Conservation (phyloP, 345 rosid species). For the Passiflora organensis region DNA sequence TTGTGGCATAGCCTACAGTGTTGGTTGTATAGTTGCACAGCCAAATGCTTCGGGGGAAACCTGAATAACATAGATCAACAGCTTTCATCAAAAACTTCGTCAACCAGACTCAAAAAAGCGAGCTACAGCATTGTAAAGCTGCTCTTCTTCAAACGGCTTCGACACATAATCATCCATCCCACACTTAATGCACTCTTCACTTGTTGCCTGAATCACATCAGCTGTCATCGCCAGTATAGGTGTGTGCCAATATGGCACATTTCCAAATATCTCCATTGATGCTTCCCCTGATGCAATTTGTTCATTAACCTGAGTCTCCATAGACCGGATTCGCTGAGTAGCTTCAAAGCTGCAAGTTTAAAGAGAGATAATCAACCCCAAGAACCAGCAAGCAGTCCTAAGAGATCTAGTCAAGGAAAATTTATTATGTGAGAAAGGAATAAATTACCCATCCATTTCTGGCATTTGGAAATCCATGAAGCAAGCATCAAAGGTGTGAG, state of each 20-base stretch:
- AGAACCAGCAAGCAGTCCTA: neutral
- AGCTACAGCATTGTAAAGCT: constrained; percentile 73
- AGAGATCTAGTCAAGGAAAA: constrained; percentile 1
- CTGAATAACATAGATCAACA: no score
- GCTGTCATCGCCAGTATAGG: constrained; percentile 96
- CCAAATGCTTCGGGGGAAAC: no score
- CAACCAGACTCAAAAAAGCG: constrained; percentile 50
- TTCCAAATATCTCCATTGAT: constrained; percentile 34
- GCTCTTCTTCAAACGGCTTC: constrained; percentile 79
- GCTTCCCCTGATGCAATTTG: constrained; percentile 48
- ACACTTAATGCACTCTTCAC: constrained; percentile 62
- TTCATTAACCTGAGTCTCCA: constrained; percentile 49
- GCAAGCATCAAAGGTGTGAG: constrained; percentile 83
- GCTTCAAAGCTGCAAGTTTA: constrained; percentile 70
- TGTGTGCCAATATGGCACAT: constrained; percentile 48
- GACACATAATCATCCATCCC: constrained; percentile 89
- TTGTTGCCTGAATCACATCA: constrained; percentile 77
- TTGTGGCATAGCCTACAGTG: no score
- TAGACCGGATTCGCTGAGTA: constrained; percentile 55
- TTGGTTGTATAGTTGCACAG: no score
- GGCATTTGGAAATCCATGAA: constrained; percentile 99
- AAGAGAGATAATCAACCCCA: constrained; percentile 2
- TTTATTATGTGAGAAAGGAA: constrained; percentile 6
- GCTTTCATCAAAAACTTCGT: no score
- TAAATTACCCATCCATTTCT: constrained; percentile 83